Conservation (phyloP, 805 yeast species). For the Huiozyma sinensis region DNA sequence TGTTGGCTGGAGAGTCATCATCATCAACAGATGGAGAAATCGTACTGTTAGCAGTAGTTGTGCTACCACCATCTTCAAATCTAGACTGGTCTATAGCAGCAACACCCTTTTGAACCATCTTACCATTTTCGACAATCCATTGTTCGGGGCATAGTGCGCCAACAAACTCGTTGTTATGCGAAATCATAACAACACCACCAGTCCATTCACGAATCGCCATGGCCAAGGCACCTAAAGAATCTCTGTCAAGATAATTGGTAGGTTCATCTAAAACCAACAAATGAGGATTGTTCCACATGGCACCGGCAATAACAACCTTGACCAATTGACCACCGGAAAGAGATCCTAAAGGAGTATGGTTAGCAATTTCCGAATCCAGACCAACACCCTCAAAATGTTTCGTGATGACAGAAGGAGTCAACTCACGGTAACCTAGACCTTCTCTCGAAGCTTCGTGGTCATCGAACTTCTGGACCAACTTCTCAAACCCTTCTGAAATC, state of each 20-base stretch:
- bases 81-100: conserved; percentile 63
- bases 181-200: conserved; percentile 98
- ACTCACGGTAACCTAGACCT: conserved; percentile 95
- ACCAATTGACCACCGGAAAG: conserved; percentile 97
- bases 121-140: conserved; percentile 93
- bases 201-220: conserved; percentile 96
- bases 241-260: conserved; percentile 95
- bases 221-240: conserved; percentile 93
- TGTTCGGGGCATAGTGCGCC: conserved; percentile 98
- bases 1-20: conserved; percentile 91
- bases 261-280: conserved; percentile 95
- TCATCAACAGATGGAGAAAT: conserved; percentile 40
- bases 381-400: conserved; percentile 97
- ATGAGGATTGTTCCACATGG: conserved; percentile 99
- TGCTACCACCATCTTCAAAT: conserved; percentile 69
- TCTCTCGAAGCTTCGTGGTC: conserved; percentile 99
- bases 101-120: conserved; percentile 73
- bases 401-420: conserved; percentile 83
- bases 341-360: conserved; percentile 94
- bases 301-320: conserved; percentile 97
- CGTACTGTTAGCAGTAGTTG: conserved; percentile 39
- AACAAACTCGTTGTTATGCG: conserved; percentile 93
- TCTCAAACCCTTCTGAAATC: conserved; percentile 75
- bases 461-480: conserved; percentile 91
- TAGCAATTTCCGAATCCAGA: conserved; percentile 94